These are phyloP conservation scores for Pulveroboletus sp. DNA, from an alignment of 768 basidiomycete species.

Conservation along the genomic window DNA sequence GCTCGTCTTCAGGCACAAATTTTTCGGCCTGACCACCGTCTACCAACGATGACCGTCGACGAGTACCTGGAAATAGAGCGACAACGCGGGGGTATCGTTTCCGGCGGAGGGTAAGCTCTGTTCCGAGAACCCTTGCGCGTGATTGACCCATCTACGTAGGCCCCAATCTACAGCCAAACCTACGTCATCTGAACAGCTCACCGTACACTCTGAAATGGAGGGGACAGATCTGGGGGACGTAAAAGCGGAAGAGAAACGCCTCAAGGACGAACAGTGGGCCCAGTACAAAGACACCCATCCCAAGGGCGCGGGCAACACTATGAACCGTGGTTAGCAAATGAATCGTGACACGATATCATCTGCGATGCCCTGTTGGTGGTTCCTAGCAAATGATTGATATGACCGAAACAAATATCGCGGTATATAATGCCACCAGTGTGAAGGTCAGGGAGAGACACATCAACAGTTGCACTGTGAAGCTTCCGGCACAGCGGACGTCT, in stretches of 20 bases:
- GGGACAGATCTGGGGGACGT: conserved; percentile 65
- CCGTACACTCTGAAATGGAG: conserved; percentile 79
- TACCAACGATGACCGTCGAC: conserved; percentile 95
- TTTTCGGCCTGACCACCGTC: conserved; percentile 74
- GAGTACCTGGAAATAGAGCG: conserved; percentile 88
- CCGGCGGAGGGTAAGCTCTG: conserved; percentile 74
- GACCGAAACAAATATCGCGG: conserved; percentile 26
- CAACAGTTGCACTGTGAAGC: conserved; percentile 84
- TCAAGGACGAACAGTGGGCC: conserved; percentile 91
- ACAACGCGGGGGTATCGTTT: conserved; percentile 79
- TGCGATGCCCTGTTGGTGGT: conserved; percentile 4
- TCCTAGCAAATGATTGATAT: conserved; percentile 17
- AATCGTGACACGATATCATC: conserved; percentile 7
- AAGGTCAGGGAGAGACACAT: conserved; percentile 17
- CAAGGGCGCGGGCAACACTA: conserved; percentile 92
- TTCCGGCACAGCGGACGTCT: conserved; percentile 68
- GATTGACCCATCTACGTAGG: conserved; percentile 35
- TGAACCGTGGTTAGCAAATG: conserved; percentile 69
- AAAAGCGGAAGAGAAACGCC: conserved; percentile 71
- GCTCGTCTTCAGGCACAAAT: conserved; percentile 73
- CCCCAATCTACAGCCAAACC: conserved; percentile 60
- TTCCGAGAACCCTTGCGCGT: background rate
- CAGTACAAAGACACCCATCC: conserved; percentile 80
- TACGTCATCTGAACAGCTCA: conserved; percentile 75
- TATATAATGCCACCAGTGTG: conserved; percentile 22